Evolutionary conservation across 768 basidiomycete species (phyloP), one percentile per base, ranked within the genome.

Genomic region (Kwoniella bestiolae): DNA sequence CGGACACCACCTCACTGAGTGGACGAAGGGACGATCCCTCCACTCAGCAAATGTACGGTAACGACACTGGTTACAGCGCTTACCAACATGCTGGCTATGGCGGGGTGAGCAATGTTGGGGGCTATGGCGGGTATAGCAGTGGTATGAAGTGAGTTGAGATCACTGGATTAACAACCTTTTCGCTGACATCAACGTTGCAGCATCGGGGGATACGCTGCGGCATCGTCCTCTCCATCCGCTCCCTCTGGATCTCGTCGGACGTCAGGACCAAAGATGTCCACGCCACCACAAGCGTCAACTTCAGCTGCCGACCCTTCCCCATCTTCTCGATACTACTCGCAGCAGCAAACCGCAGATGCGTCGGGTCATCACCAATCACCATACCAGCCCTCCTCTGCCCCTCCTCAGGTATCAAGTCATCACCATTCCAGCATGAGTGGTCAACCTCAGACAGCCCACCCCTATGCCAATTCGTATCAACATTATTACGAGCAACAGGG

Each of bases 361-460:
- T n/a, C 58, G 21, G 52, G 62, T 7, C 62, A 63, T 21, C 62
- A 63, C 25, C 59, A 61, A 31, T 61, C 59, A 5, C 66, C 66
- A 18, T 62, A 67, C 35, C 60, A 67, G 31, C 60, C 66, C 21
- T 61, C 66, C 18, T 67, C 66, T 9, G 66, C 66, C n/a, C 66
- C 66, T 3, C 66, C 66, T 21, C 59, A 67, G 18, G 52, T 62
- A 11, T 23, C 35, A 21, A 61, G 50, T 29, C 66, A 67, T 26
- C 66, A 67, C 32, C 55, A 61, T 25, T 35, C 49, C n/a, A 51
- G 58, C 16, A 26, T 55, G 28, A 29, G 31, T 11, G 51, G 66
- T 32, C 66, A 67, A 38, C 66, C 66, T 9, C 59, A 61, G 31
- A 67, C 66, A 29, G 66, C 66, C 25, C 66, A 67, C 45, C 60